Evolutionary conservation across 257 asterid genomes (phyloP).

Genomic region (Coffea canephora): DNA sequence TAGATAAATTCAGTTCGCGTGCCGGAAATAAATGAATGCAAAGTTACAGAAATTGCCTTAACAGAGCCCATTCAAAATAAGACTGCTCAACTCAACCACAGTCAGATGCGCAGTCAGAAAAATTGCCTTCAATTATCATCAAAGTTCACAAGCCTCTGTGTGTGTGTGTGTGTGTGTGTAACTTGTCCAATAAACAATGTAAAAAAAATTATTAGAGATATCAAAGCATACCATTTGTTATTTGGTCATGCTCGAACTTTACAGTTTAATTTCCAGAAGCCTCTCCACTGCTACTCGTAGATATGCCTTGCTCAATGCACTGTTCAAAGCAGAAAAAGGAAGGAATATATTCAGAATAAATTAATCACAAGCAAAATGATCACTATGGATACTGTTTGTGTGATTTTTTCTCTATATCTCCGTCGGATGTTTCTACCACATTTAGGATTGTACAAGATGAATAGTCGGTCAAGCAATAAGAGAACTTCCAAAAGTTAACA

Average conservation of each 20-base stretch:
- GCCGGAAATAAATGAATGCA: no score
- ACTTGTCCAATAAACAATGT: neutral
- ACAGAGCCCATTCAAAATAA: no score
- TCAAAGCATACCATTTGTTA: slow-evolving; percentile 3
- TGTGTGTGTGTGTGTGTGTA: no score
- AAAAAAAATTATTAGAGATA: neutral
- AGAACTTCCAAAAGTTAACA: neutral
- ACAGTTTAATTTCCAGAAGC: slow-evolving; percentile 20
- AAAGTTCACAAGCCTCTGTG: no score
- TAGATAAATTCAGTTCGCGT: no score
- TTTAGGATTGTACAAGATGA: neutral
- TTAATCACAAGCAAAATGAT: neutral
- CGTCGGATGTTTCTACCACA: neutral
- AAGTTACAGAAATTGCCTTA: no score
- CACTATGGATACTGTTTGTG: neutral
- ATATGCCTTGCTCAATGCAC: slow-evolving; percentile 79
- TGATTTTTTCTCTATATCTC: neutral
- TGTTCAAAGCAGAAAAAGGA: slow-evolving; percentile 25
- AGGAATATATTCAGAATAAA: neutral
- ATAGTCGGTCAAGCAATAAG: neutral
- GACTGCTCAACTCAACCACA: no score
- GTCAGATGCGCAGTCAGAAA: no score
- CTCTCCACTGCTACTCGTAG: slow-evolving; percentile 30
- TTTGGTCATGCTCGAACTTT: neutral
- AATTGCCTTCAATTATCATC: no score